Conservation (phyloP, 75 land plant genomes). For the Cunninghamia lanceolata region DNA sequence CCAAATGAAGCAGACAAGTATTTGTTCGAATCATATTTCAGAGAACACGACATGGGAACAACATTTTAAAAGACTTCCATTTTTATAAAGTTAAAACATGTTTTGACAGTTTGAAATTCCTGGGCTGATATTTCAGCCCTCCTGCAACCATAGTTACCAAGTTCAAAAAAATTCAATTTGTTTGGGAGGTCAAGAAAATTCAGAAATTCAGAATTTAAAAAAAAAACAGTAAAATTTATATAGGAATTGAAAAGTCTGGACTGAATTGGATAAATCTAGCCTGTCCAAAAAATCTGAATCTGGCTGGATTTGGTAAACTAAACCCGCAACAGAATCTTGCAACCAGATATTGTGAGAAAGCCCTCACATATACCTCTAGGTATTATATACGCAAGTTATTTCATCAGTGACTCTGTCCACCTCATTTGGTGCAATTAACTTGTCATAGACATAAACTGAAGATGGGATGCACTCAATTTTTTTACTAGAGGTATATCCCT, state of each 20-base stretch:
- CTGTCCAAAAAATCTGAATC: too few relatives aligned
- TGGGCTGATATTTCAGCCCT: background rate
- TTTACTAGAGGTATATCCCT: too few relatives aligned
- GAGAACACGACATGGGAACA: background rate
- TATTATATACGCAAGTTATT: background rate
- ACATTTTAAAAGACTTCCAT: too few relatives aligned
- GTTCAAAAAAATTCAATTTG: too few relatives aligned
- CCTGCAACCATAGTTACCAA: too few relatives aligned
- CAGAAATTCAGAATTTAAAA: too few relatives aligned
- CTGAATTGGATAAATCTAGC: too few relatives aligned
- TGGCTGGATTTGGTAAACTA: too few relatives aligned
- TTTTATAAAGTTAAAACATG: background rate
- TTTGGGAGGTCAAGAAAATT: too few relatives aligned
- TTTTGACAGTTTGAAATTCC: background rate
- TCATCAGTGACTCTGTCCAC: background rate
- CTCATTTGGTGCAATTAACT: background rate
- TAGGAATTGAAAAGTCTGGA: too few relatives aligned
- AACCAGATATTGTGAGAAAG: background rate
- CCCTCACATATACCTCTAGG: background rate
- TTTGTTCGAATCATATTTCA: background rate
- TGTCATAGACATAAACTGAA: background rate
- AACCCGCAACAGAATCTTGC: background rate
- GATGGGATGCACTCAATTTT: background rate
- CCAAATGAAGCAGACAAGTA: too few relatives aligned
- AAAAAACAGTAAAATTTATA: too few relatives aligned